Conservation (phyloP, 139 green algal species). For the Micromonas commoda region DNA sequence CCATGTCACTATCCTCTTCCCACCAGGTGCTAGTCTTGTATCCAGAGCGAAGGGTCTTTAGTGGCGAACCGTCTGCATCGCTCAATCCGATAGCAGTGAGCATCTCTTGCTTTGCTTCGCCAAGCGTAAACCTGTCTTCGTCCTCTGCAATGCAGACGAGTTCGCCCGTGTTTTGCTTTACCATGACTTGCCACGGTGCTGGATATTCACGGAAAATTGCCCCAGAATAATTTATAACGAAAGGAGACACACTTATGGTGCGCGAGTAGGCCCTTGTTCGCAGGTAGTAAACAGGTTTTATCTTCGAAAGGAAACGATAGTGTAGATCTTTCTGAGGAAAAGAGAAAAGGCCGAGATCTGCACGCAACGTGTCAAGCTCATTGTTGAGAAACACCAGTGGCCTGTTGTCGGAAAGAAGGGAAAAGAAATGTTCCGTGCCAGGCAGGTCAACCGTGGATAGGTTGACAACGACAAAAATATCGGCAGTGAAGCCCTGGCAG, state of each 20-base stretch:
- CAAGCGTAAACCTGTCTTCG: slow-evolving; percentile 35
- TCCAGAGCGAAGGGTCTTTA: slow-evolving; percentile 14
- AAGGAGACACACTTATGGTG: slow-evolving; percentile 42
- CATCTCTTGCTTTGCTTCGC: slow-evolving; percentile 47
- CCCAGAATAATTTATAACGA: slow-evolving; percentile 49
- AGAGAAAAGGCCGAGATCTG: slow-evolving; percentile 44
- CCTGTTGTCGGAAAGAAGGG: slow-evolving; percentile 32
- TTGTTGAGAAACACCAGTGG: slow-evolving; percentile 83
- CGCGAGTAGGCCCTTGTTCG: slow-evolving; percentile 45
- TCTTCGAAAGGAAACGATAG: slow-evolving; percentile 42
- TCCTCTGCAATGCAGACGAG: slow-evolving; percentile 42
- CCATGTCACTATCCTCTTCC: slow-evolving; percentile 23
- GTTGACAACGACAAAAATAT: slow-evolving; percentile 85
- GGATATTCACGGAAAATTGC: slow-evolving; percentile 40
- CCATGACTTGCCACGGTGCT: slow-evolving; percentile 48
- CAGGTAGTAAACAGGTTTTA: slow-evolving; percentile 44
- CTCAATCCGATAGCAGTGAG: slow-evolving; percentile 36
- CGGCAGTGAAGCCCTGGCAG: slow-evolving; percentile 39
- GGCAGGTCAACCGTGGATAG: slow-evolving; percentile 48
- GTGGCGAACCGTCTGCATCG: slow-evolving; percentile 19
- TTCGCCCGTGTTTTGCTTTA: slow-evolving; percentile 41
- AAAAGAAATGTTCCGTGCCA: slow-evolving; percentile 35
- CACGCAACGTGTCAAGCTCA: slow-evolving; percentile 87
- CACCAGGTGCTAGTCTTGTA: slow-evolving; percentile 28
- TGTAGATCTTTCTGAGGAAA: slow-evolving; percentile 41